Evolutionary conservation across 441 rosid species (phyloP), one percentile per base, ranked within the genome.

Genomic region (Adansonia madagascariensis): DNA sequence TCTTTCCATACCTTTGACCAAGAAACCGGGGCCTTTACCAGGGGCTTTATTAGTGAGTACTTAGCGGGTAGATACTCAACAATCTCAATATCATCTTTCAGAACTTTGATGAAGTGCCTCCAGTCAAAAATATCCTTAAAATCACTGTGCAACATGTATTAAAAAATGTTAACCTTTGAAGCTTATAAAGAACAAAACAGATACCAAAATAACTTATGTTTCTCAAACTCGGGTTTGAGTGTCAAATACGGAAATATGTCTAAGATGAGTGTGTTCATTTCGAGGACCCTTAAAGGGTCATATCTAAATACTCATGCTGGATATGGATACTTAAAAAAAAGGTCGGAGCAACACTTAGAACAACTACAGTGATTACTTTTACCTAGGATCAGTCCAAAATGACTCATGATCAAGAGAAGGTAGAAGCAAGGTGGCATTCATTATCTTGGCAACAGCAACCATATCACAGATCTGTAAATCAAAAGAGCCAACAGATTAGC

Each of bases 361-460:
- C 64, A 55, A 15, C 20, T 2, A 18, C 15, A 77, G n/a, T 53
- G 56, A 69, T 9, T 18, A 14, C 75, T 2, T 12, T 68, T 84
- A 96, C 99, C 99, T 96, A 14, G 97, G 98, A 77, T 96, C 98
- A 0, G 94, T 92, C 98, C 99, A 96, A 77, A 94, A 96, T 1
- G 99, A 96, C 35, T 91, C 86, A 6, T 92, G 98, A 82, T 94
- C 98, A 7, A 96, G 98, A 61, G 87, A 88, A 77, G 98, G 99
- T 84, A 96, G 96, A 76, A 96, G 97, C 80, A 94, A 89, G 75
- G 98, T 92, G 70, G 96, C 99, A 83, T 96, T 94, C 98, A 96
- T 96, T 49, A 92, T 80, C 89, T 87, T 94, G 44, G 99, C 98
- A 52, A 91, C 85, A 41, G 98, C 99, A 68, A 96, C 98, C 98